Percentiles rank a stretch among this genome's conserved stretches.
Conservation (phyloP, 1,284 basidiomycete genomes). For the Blastosporella zonata region DNA sequence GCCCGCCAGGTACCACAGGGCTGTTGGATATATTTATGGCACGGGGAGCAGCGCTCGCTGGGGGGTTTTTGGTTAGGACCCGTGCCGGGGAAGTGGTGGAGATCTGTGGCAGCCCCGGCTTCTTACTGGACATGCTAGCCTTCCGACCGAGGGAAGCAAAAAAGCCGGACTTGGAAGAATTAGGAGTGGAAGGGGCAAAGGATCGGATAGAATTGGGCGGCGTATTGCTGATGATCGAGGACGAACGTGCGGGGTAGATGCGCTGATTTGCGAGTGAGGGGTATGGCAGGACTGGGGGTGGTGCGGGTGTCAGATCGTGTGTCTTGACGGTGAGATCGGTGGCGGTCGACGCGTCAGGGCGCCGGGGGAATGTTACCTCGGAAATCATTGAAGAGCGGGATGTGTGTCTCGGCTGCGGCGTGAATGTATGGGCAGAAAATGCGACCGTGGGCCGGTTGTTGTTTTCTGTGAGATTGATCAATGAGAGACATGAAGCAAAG, state of each 20-base stretch:
- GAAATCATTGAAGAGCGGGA: slow-evolving; percentile 71
- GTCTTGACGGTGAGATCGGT: slow-evolving; percentile 62
- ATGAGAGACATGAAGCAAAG: not conserved
- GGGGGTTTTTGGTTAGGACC: slow-evolving; percentile 42
- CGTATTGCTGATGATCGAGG: slow-evolving; percentile 29
- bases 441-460: slow-evolving; percentile 20
- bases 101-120: slow-evolving; percentile 31
- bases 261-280: slow-evolving; percentile 41
- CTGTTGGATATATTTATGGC: slow-evolving; percentile 35
- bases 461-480: slow-evolving; percentile 11
- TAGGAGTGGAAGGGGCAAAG: slow-evolving; percentile 33
- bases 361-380: slow-evolving; percentile 73
- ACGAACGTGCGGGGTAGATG: slow-evolving; percentile 29
- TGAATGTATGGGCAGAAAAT: slow-evolving; percentile 27
- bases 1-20: slow-evolving; percentile 70
- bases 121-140: slow-evolving; percentile 45
- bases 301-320: slow-evolving; percentile 42
- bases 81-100: slow-evolving; percentile 31
- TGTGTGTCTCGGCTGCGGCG: slow-evolving; percentile 55
- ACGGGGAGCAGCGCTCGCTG: slow-evolving; percentile 29
- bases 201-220: slow-evolving; percentile 38
- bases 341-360: slow-evolving; percentile 70
- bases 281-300: slow-evolving; percentile 74
- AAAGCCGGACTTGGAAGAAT: slow-evolving; percentile 50
- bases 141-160: slow-evolving; percentile 74